phyloP scores from a whole-genome alignment of 2,329 filamentous ascomycete species.

The Neurospora crassa region DNA sequence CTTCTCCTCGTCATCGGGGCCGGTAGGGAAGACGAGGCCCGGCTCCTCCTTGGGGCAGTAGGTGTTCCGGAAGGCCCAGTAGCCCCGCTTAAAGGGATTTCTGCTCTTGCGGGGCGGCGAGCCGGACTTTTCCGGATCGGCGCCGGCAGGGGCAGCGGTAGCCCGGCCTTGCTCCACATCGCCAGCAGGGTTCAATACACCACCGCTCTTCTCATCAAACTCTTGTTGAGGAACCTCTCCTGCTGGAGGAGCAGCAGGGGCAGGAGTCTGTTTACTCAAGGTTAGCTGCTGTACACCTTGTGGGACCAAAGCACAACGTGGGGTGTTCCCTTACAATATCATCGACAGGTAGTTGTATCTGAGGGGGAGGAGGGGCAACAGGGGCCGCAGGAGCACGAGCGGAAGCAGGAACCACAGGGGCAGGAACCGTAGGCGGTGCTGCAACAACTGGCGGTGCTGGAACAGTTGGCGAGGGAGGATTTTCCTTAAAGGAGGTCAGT shows the following conservation, averaged over 20 bases:
- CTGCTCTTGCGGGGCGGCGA: slow-evolving; percentile 7
- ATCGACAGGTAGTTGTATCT: background rate
- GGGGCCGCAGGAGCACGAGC: background rate
- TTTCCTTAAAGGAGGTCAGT: background rate
- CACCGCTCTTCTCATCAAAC: slow-evolving; percentile 14
- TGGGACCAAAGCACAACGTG: background rate
- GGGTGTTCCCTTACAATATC: slow-evolving; percentile 10
- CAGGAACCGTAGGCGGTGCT: slow-evolving; percentile 2
- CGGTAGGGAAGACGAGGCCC: slow-evolving; percentile 25
- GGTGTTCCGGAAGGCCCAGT: slow-evolving; percentile 20
- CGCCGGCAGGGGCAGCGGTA: background rate
- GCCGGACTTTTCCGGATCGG: slow-evolving; percentile 8
- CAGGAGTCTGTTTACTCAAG: slow-evolving; percentile 10
- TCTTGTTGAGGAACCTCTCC: slow-evolving; percentile 3
- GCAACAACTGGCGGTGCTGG: slow-evolving; percentile 4
- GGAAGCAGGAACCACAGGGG: background rate
- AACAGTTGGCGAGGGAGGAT: background rate
- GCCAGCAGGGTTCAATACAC: slow-evolving; percentile 7
- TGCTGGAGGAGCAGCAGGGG: slow-evolving; percentile 1
- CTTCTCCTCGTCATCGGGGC: slow-evolving; percentile 30
- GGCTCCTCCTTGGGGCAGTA: slow-evolving; percentile 26
- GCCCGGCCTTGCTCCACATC: slow-evolving; percentile 9
- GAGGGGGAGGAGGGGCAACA: background rate
- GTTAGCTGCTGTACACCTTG: background rate
- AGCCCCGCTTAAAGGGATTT: slow-evolving; percentile 18